Conservation (phyloP, 805 yeast species). For the Limtongia smithiae region DNA sequence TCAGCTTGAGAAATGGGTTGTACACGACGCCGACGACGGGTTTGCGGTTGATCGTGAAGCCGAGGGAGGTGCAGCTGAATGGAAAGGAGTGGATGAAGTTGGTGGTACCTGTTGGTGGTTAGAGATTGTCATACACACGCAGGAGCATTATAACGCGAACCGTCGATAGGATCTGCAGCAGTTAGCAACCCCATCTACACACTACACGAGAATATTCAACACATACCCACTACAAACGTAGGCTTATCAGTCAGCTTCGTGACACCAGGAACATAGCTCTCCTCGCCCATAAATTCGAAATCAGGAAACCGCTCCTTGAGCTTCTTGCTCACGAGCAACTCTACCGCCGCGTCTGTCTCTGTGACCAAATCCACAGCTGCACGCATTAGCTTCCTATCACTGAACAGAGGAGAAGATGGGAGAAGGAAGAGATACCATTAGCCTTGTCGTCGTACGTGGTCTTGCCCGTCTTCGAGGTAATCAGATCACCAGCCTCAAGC, state of each 20-base stretch:
- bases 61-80: slow-evolving; percentile 58
- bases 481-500: slow-evolving; percentile 48
- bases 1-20: slow-evolving; percentile 53
- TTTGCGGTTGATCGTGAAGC: slow-evolving; percentile 47
- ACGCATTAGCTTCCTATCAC: not conserved
- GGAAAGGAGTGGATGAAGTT: slow-evolving; percentile 63
- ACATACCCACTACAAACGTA: slow-evolving; percentile 62
- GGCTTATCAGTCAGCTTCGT: slow-evolving; percentile 50
- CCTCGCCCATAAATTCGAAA: slow-evolving; percentile 60
- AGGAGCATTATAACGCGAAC: slow-evolving; percentile 2
- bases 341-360: slow-evolving; percentile 56
- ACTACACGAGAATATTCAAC: slow-evolving; percentile 25
- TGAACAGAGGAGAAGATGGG: not conserved
- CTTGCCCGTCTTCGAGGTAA: slow-evolving; percentile 47
- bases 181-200: not conserved
- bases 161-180: slow-evolving; percentile 31
- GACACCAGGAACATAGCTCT: slow-evolving; percentile 50
- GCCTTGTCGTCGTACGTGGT: slow-evolving; percentile 52
- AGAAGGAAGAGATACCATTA: slow-evolving; percentile 36
- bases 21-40: slow-evolving; percentile 65
- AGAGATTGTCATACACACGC: not conserved
- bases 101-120: slow-evolving; percentile 56
- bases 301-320: slow-evolving; percentile 44
- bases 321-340: slow-evolving; percentile 40
- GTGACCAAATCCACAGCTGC: slow-evolving; percentile 59